A percentile compares a stretch with the other conserved stretches of the same genome.
Conservation (phyloP, 1,284 basidiomycete genomes). For the Fomitopsis palustris region DNA sequence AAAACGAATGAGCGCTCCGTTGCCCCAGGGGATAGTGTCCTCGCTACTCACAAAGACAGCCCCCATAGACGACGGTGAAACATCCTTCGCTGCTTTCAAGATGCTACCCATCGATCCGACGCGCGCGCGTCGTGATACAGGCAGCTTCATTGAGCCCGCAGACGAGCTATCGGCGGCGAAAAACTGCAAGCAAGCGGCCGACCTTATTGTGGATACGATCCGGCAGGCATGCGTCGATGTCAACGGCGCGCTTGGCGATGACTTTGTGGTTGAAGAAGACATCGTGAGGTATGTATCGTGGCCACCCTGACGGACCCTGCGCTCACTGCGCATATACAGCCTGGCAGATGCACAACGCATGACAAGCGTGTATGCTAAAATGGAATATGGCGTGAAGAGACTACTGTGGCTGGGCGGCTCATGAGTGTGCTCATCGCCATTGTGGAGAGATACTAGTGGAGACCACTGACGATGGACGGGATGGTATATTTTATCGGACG, state of each 20-base stretch:
- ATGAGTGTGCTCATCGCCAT: conserved; percentile 3
- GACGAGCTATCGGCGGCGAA: conserved; percentile 59
- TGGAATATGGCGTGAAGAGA: conserved; percentile 89
- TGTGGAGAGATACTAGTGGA: too few relatives aligned
- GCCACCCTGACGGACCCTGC: conserved; percentile 3
- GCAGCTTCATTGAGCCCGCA: conserved; percentile 51
- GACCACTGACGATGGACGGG: too few relatives aligned
- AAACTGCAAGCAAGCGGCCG: conserved; percentile 75
- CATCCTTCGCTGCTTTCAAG: conserved; percentile 71
- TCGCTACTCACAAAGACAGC: conserved; percentile 34
- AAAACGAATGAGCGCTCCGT: conserved; percentile 1
- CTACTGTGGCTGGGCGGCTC: conserved; percentile 80
- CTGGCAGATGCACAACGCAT: conserved; percentile 77
- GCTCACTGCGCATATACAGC: conserved; percentile 35
- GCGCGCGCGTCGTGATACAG: conserved; percentile 48
- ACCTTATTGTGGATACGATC: conserved; percentile 71
- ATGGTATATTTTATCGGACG: neutral
- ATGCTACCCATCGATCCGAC: conserved; percentile 67
- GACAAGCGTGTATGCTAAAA: conserved; percentile 82
- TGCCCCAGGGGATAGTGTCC: conserved; percentile 22
- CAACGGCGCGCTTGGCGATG: conserved; percentile 39
- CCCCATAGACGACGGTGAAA: conserved; percentile 27
- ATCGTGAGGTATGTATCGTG: conserved; percentile 68
- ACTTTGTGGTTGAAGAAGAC: conserved; percentile 64
- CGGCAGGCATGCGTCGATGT: conserved; percentile 63